Evolutionary conservation across 768 basidiomycete genomes (phyloP).

Genomic region (Inosperma sp.): DNA sequence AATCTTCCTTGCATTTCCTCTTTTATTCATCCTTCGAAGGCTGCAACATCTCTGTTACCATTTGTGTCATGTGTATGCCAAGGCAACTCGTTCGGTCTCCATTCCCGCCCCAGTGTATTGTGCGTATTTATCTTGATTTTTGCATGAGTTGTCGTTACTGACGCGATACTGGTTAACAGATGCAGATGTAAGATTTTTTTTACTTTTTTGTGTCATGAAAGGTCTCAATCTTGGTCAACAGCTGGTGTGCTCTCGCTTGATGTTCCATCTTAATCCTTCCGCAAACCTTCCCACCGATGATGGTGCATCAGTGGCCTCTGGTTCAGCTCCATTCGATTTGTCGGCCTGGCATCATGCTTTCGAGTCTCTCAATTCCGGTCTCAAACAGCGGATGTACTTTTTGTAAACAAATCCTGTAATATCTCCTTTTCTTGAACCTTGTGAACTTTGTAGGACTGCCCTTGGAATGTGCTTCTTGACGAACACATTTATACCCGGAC

Average conservation of each 20-base stretch:
- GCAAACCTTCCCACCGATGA: slow-evolving; percentile 12
- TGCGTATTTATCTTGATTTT: slow-evolving; percentile 14
- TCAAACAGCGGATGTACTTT: slow-evolving; percentile 20
- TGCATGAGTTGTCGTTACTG: background rate
- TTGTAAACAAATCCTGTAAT: background rate
- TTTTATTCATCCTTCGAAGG: slow-evolving; percentile 7
- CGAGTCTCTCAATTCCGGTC: slow-evolving; percentile 6
- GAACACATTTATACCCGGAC: too few species aligned
- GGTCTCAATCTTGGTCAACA: background rate
- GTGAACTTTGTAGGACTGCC: slow-evolving; percentile 18
- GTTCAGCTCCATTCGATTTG: slow-evolving; percentile 13
- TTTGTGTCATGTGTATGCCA: slow-evolving; percentile 27
- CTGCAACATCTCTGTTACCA: slow-evolving; percentile 24
- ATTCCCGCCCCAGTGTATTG: slow-evolving; percentile 32
- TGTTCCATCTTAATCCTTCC: slow-evolving; percentile 16
- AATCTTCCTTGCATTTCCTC: background rate
- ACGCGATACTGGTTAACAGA: slow-evolving; percentile 10
- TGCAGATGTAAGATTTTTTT: slow-evolving; percentile 18
- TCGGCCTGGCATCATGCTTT: slow-evolving; percentile 15
- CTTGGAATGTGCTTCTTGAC: too few species aligned
- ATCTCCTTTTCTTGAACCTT: background rate
- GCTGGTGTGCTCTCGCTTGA: slow-evolving; percentile 21
- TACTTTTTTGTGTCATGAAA: background rate
- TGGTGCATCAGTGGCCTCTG: slow-evolving; percentile 9
- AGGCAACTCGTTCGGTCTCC: slow-evolving; percentile 30